phyloP scores from a whole-genome alignment of 1,284 basidiomycete species.

The Peniophora sp. region DNA sequence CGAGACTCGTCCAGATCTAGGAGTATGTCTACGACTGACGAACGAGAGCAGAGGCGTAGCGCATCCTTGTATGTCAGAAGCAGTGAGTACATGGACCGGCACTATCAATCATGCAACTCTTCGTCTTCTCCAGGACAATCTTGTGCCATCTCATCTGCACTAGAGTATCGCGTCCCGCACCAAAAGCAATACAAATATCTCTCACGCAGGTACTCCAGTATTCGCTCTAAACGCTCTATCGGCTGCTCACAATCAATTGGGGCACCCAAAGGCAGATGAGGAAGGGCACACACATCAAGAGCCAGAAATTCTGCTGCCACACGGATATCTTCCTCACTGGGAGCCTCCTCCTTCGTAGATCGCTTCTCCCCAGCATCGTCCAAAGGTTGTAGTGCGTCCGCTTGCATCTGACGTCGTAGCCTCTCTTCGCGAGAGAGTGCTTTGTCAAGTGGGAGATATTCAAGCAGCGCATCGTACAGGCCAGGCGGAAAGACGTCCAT shows the following conservation, averaged over 20 bases:
- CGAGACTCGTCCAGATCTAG: too few relatives aligned
- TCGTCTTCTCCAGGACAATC: constrained; percentile 74
- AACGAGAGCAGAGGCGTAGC: too few relatives aligned
- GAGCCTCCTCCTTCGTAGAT: constrained; percentile 18
- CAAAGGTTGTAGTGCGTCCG: constrained; percentile 54
- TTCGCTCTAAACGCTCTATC: constrained; percentile 56
- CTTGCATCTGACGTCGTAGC: constrained; percentile 59
- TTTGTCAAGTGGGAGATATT: constrained; percentile 15
- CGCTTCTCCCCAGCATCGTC: constrained; percentile 21
- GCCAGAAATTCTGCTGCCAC: constrained; percentile 62
- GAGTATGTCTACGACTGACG: too few relatives aligned
- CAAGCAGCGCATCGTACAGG: constrained; percentile 46
- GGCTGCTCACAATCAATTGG: constrained; percentile 40
- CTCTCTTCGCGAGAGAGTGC: constrained; percentile 34
- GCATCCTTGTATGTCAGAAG: too few relatives aligned
- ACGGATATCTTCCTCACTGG: constrained; percentile 42
- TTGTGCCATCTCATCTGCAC: constrained; percentile 48
- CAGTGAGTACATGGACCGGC: too few relatives aligned
- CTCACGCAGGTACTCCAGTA: constrained; percentile 66
- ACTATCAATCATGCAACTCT: constrained; percentile 61
- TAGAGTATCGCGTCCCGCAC: constrained; percentile 73
- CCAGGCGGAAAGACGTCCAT: constrained; percentile 57
- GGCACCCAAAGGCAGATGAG: neutral
- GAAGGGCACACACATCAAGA: constrained; percentile 42
- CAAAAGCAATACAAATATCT: constrained; percentile 77